These are phyloP conservation scores for Fusarium lateritium DNA, from an alignment of 2,329 filamentous ascomycete genomes.

Conservation along the genomic window DNA sequence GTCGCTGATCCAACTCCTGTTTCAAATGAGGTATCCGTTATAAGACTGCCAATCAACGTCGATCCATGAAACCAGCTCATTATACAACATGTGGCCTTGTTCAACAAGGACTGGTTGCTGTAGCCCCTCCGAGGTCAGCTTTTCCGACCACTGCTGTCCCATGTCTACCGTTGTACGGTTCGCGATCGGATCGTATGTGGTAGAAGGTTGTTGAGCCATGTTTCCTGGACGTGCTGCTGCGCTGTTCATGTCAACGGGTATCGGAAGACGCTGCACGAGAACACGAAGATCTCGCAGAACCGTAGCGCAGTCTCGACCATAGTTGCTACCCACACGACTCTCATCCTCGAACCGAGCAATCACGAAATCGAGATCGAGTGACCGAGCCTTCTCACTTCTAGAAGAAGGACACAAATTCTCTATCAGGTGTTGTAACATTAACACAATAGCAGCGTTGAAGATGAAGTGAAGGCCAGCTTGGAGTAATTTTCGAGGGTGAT, in stretches of 20 bases:
- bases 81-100: slow-evolving; percentile 53
- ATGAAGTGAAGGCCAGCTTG: slow-evolving; percentile 64
- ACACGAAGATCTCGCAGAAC: slow-evolving; percentile 57
- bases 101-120: slow-evolving; percentile 50
- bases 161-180: slow-evolving; percentile 42
- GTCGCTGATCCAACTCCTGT: background rate
- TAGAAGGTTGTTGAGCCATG: slow-evolving; percentile 25
- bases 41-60: slow-evolving; percentile 55
- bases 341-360: slow-evolving; percentile 60
- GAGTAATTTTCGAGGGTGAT: slow-evolving; percentile 58
- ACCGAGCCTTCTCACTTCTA: slow-evolving; percentile 43
- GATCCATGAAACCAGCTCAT: slow-evolving; percentile 57
- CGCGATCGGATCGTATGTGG: slow-evolving; percentile 38
- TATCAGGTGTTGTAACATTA: slow-evolving; percentile 63
- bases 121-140: slow-evolving; percentile 32
- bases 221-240: slow-evolving; percentile 7
- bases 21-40: slow-evolving; percentile 47
- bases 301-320: slow-evolving; percentile 56
- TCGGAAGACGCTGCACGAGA: slow-evolving; percentile 55
- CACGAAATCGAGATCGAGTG: slow-evolving; percentile 58
- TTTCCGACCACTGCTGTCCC: slow-evolving; percentile 42
- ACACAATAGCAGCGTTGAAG: slow-evolving; percentile 65
- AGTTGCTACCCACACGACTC: slow-evolving; percentile 56
- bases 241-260: slow-evolving; percentile 32
- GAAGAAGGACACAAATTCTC: slow-evolving; percentile 50